Percentiles rank a stretch among this genome's conserved stretches.
These are phyloP conservation scores for barley (Hordeum vulgare) DNA, from an alignment of 176 grass and related monocot species.

Conservation along the genomic window DNA sequence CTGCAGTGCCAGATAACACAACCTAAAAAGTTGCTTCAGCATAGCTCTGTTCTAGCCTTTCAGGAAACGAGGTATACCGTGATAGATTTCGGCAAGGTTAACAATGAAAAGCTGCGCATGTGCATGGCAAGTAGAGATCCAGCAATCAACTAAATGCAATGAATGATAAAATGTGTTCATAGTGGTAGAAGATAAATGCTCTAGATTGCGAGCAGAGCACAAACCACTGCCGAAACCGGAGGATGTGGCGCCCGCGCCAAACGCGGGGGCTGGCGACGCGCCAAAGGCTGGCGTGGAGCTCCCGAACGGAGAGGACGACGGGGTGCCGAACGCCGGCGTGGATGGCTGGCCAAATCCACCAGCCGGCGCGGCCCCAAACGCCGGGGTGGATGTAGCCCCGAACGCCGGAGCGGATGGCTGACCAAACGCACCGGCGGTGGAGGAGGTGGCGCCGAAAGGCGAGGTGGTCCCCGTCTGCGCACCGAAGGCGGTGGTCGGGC, in stretches of 20 bases:
- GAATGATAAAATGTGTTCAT: background rate
- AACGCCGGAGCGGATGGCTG: constrained; percentile 41
- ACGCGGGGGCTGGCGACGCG: constrained; percentile 32
- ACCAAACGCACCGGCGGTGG: constrained; percentile 47
- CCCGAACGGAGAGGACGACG: constrained; percentile 36
- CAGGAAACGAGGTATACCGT: background rate
- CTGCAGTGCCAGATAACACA: background rate
- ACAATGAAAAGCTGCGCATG: background rate
- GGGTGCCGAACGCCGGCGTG: constrained; percentile 40
- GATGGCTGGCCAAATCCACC: constrained; percentile 6
- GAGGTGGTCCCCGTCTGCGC: constrained; percentile 28
- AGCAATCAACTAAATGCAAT: background rate
- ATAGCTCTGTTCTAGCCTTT: background rate
- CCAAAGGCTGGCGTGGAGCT: constrained; percentile 35
- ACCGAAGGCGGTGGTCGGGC: constrained; percentile 50
- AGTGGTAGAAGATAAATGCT: background rate
- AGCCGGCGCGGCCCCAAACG: background rate
- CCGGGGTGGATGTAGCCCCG: constrained; percentile 1
- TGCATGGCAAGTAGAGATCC: background rate
- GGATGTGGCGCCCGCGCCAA: constrained; percentile 44
- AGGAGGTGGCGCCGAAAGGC: constrained; percentile 38
- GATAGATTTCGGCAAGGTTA: background rate
- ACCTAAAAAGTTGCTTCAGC: background rate
- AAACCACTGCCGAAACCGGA: constrained; percentile 52
- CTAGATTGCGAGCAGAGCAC: background rate